Percentiles rank a stretch among this genome's conserved stretches.
These are phyloP conservation scores for Ceratocystis lukuohia DNA, from an alignment of 2,329 filamentous ascomycete genomes.

Conservation along the genomic window DNA sequence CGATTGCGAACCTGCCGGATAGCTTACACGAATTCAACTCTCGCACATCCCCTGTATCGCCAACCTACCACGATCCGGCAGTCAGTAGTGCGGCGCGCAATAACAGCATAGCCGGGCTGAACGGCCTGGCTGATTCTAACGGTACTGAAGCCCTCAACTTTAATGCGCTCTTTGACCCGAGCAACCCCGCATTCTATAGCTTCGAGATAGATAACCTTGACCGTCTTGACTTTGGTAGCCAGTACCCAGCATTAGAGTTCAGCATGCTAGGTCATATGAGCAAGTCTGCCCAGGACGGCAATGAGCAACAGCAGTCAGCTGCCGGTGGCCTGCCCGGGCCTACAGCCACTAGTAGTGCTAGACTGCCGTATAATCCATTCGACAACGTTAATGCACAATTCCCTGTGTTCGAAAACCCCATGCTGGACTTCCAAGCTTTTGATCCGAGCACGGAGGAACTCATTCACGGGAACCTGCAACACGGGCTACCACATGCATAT, in stretches of 20 bases:
- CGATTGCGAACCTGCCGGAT: conserved; percentile 35
- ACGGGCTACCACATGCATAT: conserved; percentile 51
- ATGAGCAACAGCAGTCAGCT: conserved; percentile 29
- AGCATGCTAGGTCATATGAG: conserved; percentile 95
- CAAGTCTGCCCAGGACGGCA: conserved; percentile 20
- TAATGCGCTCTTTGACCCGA: conserved; percentile 67
- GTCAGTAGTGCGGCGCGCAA: conserved; percentile 25
- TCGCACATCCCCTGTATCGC: conserved; percentile 61
- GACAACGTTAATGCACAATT: conserved; percentile 7
- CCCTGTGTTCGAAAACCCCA: conserved; percentile 37
- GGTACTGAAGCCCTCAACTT: conserved; percentile 40
- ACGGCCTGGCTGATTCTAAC: conserved; percentile 37
- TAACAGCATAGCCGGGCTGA: conserved; percentile 35
- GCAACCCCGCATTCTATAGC: conserved; percentile 85
- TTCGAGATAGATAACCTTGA: conserved; percentile 89
- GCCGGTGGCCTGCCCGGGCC: conserved; percentile 21
- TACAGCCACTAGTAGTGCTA: neutral
- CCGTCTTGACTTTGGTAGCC: conserved; percentile 59
- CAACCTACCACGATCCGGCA: conserved; percentile 45
- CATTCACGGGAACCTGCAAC: conserved; percentile 45
- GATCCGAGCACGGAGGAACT: conserved; percentile 38
- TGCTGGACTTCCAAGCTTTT: conserved; percentile 41
- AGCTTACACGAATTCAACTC: conserved; percentile 40
- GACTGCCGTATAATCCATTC: conserved; percentile 9
- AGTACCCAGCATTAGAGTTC: conserved; percentile 91